phyloP scores from a whole-genome alignment of 179 eudicot species.

The Vitellaria paradoxa region DNA sequence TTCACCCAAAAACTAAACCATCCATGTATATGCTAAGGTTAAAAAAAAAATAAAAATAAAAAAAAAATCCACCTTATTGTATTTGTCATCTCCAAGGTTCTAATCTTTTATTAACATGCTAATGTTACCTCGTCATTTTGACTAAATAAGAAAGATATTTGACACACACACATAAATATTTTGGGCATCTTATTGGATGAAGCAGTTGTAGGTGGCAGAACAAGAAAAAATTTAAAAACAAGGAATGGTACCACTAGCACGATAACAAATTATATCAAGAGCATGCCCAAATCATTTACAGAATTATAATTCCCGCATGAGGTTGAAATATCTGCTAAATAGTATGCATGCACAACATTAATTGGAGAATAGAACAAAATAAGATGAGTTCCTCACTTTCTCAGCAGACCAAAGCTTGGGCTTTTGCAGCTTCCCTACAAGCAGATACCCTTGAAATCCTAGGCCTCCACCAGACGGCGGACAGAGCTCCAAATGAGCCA shows the following conservation, averaged over 20 bases:
- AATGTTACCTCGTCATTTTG: neutral
- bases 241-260: neutral
- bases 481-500: slow-evolving; percentile 51
- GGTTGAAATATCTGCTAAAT: neutral
- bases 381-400: slow-evolving; percentile 44
- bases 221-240: neutral
- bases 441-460: slow-evolving; percentile 68
- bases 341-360: neutral
- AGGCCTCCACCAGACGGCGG: slow-evolving; percentile 35
- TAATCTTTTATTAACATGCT: neutral
- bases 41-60: too few species aligned
- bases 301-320: neutral
- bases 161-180: neutral
- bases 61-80: neutral
- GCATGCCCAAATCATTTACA: neutral
- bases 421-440: slow-evolving; percentile 57
- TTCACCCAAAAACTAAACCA: neutral
- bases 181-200: neutral
- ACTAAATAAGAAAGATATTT: neutral
- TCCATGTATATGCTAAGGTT: neutral
- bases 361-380: neutral
- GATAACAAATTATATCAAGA: neutral
- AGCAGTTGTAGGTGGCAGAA: neutral
- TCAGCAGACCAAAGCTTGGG: slow-evolving; percentile 97
- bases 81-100: neutral